phyloP scores from a whole-genome alignment of 495 filamentous ascomycete species.

The Talaromyces adpressus region DNA sequence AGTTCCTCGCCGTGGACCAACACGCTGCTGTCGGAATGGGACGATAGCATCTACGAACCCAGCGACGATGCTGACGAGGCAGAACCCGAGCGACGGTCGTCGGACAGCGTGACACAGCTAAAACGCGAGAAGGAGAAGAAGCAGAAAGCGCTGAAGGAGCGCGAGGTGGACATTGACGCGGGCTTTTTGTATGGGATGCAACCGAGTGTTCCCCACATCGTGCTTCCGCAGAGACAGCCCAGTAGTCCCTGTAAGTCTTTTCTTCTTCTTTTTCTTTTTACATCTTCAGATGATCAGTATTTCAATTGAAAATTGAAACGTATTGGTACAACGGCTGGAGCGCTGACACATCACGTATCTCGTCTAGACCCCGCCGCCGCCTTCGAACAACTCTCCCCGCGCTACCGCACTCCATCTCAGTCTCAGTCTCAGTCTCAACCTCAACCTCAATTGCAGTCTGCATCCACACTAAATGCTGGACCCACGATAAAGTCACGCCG shows the following conservation, averaged over 20 bases:
- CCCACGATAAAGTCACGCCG: not conserved
- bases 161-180: conserved; percentile 10
- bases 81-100: conserved; percentile 8
- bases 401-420: not conserved
- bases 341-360: not conserved
- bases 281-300: too few species aligned
- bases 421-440: not conserved
- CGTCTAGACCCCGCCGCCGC: conserved; percentile 2
- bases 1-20: conserved; percentile 10
- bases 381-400: not conserved
- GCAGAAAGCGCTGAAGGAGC: conserved; percentile 1
- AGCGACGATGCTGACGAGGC: conserved; percentile 3
- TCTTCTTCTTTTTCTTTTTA: too few species aligned
- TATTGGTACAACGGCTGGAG: not conserved
- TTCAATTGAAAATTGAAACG: too few species aligned
- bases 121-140: not conserved
- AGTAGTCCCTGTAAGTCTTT: not conserved
- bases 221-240: conserved; percentile 10
- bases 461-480: not conserved
- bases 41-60: conserved; percentile 7
- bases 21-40: conserved; percentile 7
- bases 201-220: conserved; percentile 11
- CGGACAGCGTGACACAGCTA: conserved; percentile 9
- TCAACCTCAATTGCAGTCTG: not conserved
- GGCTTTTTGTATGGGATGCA: conserved; percentile 17